Percentiles rank a stretch among this genome's conserved stretches.
These are phyloP conservation scores for Carex kokanica DNA, from an alignment of 176 grass and related monocot species.

Conservation along the genomic window DNA sequence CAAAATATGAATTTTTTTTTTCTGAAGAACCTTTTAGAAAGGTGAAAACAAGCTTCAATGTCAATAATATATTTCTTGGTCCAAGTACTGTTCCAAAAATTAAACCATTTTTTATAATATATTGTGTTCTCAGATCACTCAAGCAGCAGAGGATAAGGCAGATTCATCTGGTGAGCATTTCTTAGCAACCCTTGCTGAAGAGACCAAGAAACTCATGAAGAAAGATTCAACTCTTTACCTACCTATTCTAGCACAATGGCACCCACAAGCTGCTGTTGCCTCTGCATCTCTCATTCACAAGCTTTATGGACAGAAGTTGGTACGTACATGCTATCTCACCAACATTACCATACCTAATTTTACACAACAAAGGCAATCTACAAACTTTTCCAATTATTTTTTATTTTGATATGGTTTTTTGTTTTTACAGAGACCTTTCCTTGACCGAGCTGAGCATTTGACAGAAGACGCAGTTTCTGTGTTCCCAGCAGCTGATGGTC, in stretches of 20 bases:
- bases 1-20: constrained; percentile 26
- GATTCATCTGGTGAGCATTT: constrained; percentile 67
- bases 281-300: constrained; percentile 96
- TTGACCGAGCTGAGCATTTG: constrained; percentile 87
- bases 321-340: constrained; percentile 24
- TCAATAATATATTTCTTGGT: constrained; percentile 24
- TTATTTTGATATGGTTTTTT: constrained; percentile 9
- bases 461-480: constrained; percentile 94
- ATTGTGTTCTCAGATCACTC: constrained; percentile 62
- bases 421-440: constrained; percentile 75
- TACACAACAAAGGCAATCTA: not conserved
- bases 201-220: constrained; percentile 82
- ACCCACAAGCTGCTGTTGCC: constrained; percentile 75
- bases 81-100: constrained; percentile 12
- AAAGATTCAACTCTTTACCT: constrained; percentile 75
- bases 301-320: constrained; percentile 93
- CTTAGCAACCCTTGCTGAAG: constrained; percentile 80
- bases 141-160: constrained; percentile 61
- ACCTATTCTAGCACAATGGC: constrained; percentile 78
- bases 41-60: constrained; percentile 20
- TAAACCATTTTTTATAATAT: constrained; percentile 21
- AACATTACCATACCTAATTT: not conserved
- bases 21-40: not conserved
- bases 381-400: not conserved
- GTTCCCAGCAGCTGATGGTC: constrained; percentile 76